Conservation (phyloP, 148 eudicot genomes). For the Amaranthus palmeri region DNA sequence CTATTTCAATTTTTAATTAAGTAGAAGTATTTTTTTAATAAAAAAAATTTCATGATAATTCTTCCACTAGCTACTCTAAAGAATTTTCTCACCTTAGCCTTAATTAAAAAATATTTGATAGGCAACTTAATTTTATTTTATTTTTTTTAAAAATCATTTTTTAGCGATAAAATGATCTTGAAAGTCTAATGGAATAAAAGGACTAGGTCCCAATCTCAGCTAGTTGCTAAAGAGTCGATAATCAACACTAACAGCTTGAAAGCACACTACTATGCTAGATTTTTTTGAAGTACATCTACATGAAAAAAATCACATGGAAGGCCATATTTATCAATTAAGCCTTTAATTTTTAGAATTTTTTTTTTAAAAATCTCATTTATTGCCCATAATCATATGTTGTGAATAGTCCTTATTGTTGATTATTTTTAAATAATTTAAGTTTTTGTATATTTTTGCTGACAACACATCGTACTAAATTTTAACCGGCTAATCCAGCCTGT, state of each 20-base stretch:
- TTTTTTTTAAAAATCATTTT: no score
- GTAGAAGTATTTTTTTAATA: background rate
- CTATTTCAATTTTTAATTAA: background rate
- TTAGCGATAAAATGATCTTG: no score
- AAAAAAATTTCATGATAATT: background rate
- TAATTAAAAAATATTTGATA: no score
- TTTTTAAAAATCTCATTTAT: no score
- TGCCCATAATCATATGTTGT: no score
- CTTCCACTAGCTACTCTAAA: no score
- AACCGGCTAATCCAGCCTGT: no score
- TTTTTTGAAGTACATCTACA: slow-evolving; percentile 9
- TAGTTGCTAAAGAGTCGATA: slow-evolving; percentile 25
- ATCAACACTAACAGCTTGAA: slow-evolving; percentile 29
- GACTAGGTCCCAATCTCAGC: slow-evolving; percentile 26
- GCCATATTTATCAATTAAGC: slow-evolving; percentile 5
- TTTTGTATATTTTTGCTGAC: no score
- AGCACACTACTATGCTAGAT: slow-evolving; percentile 8
- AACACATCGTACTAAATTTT: no score
- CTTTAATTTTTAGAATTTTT: background rate
- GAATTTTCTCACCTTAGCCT: no score
- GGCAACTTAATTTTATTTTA: background rate
- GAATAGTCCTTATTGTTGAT: no score
- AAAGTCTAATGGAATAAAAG: background rate
- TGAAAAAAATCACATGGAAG: slow-evolving; percentile 8
- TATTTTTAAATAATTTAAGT: no score